Base-by-base conservation (phyloP, 768 basidiomycete genomes). In the Russula earlei region DNA sequence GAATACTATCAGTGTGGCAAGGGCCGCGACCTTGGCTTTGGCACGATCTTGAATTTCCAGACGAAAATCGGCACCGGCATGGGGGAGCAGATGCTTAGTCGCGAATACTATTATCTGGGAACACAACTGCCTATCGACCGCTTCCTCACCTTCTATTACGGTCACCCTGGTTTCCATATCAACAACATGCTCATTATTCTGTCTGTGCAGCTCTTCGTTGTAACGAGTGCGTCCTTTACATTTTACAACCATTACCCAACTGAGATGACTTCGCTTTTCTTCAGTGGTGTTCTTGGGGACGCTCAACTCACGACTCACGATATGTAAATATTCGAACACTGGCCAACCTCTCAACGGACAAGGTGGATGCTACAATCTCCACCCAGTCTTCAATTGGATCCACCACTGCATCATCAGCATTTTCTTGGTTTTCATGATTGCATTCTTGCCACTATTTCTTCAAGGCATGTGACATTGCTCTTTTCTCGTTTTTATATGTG, bases 31-130 rank as follows among this genome's bases (percentile, higher is more conserved):
- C 82, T 99, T 58, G 96, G 96, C 24, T 98, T 99, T 70, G 95
- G 95, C 31, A 99, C 96, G 20, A 98, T 98, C 66, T 74, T 99
- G 65, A 99, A 99, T 72, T 99, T 99, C 87, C 88, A 92, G 78
- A 99, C 96, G 54, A 99, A 99, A 81, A 94, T 99, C 65, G 95
- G 96, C 12, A 98, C 94, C n/a, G 96, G 96, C 70, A 99, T 99
- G 96, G 96, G 96, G 36, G 96, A 99, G 69, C 96, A 99, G 71
- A 91, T 98, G 91, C 80, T 99, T 66, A 96, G 92, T 73, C 83
- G 96, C 60, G 96, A 98, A 72, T 98, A 99, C 70, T 99, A 99
- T 71, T 98, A 98, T 66, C 72, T 99, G 60, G 96, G 96, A 27
- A 99, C 96, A 22, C 96, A 98, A 68, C 80, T 99, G 51, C 94